Evolutionary conservation across 2,329 filamentous ascomycete species (phyloP).

Genomic region (Leptographium wingfieldii): DNA sequence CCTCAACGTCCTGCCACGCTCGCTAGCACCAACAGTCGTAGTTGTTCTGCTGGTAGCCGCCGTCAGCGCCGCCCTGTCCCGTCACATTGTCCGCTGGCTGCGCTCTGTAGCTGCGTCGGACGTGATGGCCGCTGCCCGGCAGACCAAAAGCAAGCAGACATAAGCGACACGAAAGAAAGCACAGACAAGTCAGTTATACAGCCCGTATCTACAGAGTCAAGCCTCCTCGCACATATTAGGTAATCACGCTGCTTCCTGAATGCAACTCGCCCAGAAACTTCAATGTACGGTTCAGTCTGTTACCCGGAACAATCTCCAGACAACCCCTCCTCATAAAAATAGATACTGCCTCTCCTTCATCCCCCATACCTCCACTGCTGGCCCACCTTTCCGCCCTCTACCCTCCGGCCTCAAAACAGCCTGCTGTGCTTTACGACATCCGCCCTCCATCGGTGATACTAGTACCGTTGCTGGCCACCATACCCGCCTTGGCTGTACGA

Average conservation of each 20-base stretch:
- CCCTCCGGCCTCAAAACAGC: not conserved
- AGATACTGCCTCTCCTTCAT: not conserved
- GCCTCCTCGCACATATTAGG: no score
- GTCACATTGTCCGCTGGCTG: conserved; percentile 21
- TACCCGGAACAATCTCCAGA: no score
- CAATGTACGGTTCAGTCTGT: no score
- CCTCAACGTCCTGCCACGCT: conserved; percentile 65
- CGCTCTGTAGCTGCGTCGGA: conserved; percentile 12
- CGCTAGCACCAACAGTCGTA: conserved; percentile 56
- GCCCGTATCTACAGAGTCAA: not conserved
- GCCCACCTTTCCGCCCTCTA: not conserved
- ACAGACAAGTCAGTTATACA: no score
- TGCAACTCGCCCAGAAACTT: no score
- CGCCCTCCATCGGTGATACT: not conserved
- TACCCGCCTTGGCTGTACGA: not conserved
- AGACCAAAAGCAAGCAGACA: no score
- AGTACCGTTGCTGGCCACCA: not conserved
- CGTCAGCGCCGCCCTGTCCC: conserved; percentile 28
- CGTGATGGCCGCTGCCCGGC: no score
- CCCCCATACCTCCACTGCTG: not conserved
- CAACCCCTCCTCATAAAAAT: no score
- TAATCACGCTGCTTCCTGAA: no score
- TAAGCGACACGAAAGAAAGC: no score
- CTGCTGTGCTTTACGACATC: not conserved
- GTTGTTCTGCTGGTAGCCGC: conserved; percentile 55